Percentiles rank a stretch among this genome's conserved stretches.
These are phyloP conservation scores for Tieghemiomyces parasiticus DNA, from an alignment of 192 early-diverging fungal species.

Conservation along the genomic window DNA sequence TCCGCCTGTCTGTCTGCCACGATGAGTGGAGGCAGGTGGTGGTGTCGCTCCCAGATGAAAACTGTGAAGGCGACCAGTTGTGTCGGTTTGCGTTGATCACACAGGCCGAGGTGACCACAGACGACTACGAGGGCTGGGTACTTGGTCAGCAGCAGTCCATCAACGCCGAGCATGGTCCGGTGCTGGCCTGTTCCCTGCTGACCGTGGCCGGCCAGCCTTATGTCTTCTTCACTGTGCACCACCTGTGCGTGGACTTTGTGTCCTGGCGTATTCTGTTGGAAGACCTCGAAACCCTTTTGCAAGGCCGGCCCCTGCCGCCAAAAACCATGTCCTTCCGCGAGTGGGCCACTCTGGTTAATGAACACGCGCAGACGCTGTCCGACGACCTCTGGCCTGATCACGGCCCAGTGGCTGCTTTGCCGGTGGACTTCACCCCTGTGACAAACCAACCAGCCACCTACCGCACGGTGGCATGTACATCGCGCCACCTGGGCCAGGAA, in stretches of 20 bases:
- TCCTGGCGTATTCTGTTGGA: conserved; percentile 23
- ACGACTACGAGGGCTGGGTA: not conserved
- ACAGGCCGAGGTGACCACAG: not conserved
- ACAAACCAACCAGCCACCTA: too few relatives aligned
- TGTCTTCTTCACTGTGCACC: conserved; percentile 15
- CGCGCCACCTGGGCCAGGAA: too few relatives aligned
- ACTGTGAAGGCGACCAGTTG: not conserved
- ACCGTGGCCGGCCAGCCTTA: conserved; percentile 12
- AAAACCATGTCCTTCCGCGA: conserved; percentile 14
- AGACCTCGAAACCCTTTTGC: conserved; percentile 14
- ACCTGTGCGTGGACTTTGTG: conserved; percentile 18
- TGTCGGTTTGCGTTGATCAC: not conserved
- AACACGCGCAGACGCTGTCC: not conserved
- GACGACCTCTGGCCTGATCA: not conserved
- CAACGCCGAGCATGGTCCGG: not conserved
- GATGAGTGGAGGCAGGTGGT: not conserved
- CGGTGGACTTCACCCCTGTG: too few relatives aligned
- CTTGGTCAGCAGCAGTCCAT: not conserved
- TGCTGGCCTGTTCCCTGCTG: not conserved
- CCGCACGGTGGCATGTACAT: too few relatives aligned
- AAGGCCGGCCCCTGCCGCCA: conserved; percentile 9
- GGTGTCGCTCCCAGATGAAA: not conserved
- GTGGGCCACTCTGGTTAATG: conserved; percentile 11
- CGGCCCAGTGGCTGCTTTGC: too few relatives aligned
- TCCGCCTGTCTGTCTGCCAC: not conserved